A percentile compares a stretch with the other conserved stretches of the same genome.
These are phyloP conservation scores for Aspergillus neotritici DNA, from an alignment of 2,329 filamentous ascomycete species.

Conservation along the genomic window DNA sequence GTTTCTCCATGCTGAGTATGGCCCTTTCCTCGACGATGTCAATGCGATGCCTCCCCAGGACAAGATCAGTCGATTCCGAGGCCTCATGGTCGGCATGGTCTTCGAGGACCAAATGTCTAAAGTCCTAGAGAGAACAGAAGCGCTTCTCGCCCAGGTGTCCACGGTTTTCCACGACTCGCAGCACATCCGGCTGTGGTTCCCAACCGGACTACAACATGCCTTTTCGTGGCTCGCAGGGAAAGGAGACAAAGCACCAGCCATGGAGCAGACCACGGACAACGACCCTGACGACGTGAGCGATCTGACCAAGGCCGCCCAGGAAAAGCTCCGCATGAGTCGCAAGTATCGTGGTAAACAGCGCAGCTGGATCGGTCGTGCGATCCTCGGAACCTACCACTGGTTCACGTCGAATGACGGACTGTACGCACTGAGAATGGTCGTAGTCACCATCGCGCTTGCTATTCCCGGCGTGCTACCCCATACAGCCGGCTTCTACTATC, in stretches of 20 bases:
- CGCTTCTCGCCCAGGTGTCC: slow-evolving; percentile 34
- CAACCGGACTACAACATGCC: slow-evolving; percentile 37
- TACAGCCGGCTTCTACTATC: slow-evolving; percentile 47
- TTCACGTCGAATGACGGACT: slow-evolving; percentile 38
- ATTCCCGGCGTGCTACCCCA: slow-evolving; percentile 42
- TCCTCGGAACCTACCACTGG: slow-evolving; percentile 36
- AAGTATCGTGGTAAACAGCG: slow-evolving; percentile 24
- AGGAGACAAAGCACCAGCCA: slow-evolving; percentile 20
- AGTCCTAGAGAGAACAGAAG: slow-evolving; percentile 4
- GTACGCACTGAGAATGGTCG: slow-evolving; percentile 45
- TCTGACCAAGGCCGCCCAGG: slow-evolving; percentile 32
- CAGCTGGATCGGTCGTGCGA: slow-evolving; percentile 20
- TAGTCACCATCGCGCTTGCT: slow-evolving; percentile 42
- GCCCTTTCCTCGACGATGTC: slow-evolving; percentile 8
- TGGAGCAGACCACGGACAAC: slow-evolving; percentile 10
- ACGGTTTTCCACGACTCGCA: slow-evolving; percentile 34
- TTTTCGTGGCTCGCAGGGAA: slow-evolving; percentile 36
- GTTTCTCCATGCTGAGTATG: slow-evolving; percentile 27
- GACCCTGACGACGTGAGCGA: slow-evolving; percentile 27
- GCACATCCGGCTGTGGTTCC: slow-evolving; percentile 40
- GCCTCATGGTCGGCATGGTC: slow-evolving; percentile 45
- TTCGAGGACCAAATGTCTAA: slow-evolving; percentile 41
- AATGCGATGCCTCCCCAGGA: not conserved
- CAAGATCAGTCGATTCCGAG: slow-evolving; percentile 29
- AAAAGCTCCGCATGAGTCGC: slow-evolving; percentile 35